Evolutionary conservation across 306 rosid genomes (phyloP), one percentile per base, ranked within the genome.

Genomic region (Rubus idaeus): DNA sequence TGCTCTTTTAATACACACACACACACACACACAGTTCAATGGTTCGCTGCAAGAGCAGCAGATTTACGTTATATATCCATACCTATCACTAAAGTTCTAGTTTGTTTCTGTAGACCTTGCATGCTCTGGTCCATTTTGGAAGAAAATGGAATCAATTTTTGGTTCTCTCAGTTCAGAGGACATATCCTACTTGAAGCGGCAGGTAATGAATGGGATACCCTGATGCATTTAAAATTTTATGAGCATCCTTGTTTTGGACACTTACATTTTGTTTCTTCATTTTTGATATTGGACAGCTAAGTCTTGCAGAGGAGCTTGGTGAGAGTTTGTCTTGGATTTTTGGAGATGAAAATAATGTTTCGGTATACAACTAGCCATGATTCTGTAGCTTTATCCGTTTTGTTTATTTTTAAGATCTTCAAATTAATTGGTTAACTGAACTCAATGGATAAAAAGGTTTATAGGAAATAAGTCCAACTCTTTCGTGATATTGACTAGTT

Each of bases 91-190:
- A 76, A 82, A 71, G 60, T 80, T 49, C 60, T 80, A 60, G 71
- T 68, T 63, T 72, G 78, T 83, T 83, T 78, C 42, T 85, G 81
- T 69, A 94, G 98, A 68, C 60, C 86, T 79, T 85, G 93, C 91
- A 39, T 85, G 93, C 85, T 87, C 93, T 35, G 82, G 90, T 81
- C 68, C 88, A 79, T 94, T 94, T 74, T 94, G 98, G 98, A 86
- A 77, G n/a, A 89, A 89, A 84, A 68, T 90, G 88, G 92, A 91
- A 87, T 72, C 71, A 76, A 77, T 94, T 74, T 94, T 91, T 84
- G 87, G 87, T 75, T 72, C 93, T 69, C 76, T 86, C 64, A 77
- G 86, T 85, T 82, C 85, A 79, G 97, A 89, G 60, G 91, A 94
- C 73, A 83, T 83, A 68, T 83, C 94, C 71, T 86, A 82, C 82